Evolutionary conservation across 768 basidiomycete genomes (phyloP).

Genomic region (Multifurca ochricompacta): DNA sequence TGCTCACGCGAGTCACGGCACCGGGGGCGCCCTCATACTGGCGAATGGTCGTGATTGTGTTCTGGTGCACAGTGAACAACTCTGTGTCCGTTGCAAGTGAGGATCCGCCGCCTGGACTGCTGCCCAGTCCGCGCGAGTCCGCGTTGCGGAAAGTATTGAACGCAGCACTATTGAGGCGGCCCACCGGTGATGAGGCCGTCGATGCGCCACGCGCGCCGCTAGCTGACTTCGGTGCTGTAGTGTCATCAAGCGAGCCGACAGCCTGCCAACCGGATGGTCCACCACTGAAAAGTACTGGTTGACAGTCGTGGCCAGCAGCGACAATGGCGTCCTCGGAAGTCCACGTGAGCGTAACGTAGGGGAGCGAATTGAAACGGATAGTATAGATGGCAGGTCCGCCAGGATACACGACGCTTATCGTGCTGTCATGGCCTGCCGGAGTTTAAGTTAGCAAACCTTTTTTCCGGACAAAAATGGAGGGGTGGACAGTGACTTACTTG

Average conservation of each 20-base stretch:
- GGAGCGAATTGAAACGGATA: conserved; percentile 71
- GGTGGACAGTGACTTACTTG: conserved; percentile 50
- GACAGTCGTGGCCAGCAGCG: conserved; percentile 97
- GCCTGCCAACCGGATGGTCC: conserved; percentile 69
- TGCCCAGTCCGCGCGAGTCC: conserved; percentile 59
- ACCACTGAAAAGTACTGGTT: conserved; percentile 82
- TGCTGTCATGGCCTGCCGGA: conserved; percentile 87
- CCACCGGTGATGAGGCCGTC: conserved; percentile 39
- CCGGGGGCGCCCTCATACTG: conserved; percentile 58
- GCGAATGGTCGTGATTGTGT: conserved; percentile 91
- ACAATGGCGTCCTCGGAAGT: conserved; percentile 74
- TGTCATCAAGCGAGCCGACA: conserved; percentile 79
- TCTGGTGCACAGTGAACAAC: conserved; percentile 89
- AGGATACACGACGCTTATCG: conserved; percentile 89
- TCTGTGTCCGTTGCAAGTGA: conserved; percentile 52
- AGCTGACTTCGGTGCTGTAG: conserved; percentile 38
- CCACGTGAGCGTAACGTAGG: conserved; percentile 81
- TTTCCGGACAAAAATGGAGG: background rate
- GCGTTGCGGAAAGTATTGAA: conserved; percentile 93
- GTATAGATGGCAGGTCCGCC: conserved; percentile 62
- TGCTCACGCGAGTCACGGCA: conserved; percentile 69
- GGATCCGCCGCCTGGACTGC: conserved; percentile 28
- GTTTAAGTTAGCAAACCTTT: conserved; percentile 10
- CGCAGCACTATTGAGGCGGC: conserved; percentile 81
- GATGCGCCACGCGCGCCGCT: conserved; percentile 41